Conservation (phyloP, 495 filamentous ascomycete species). For the Aspergillus bridgeri region DNA sequence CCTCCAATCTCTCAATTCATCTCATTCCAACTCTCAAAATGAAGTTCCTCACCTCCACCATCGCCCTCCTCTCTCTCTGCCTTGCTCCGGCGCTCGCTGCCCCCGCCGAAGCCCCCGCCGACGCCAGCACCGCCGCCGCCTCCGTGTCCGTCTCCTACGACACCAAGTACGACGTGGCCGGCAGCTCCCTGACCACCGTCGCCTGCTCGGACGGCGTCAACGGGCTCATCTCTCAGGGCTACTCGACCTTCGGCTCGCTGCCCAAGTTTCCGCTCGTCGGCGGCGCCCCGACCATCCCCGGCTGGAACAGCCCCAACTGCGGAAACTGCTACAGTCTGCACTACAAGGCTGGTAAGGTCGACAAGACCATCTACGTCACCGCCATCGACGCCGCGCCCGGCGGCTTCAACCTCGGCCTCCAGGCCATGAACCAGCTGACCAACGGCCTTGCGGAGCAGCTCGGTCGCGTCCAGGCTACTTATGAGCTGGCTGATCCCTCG, state of each 20-base stretch:
- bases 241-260: slow-evolving; percentile 58
- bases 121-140: slow-evolving; percentile 1
- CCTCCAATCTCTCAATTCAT: neutral
- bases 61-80: slow-evolving; percentile 11
- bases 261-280: slow-evolving; percentile 59
- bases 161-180: slow-evolving; percentile 28
- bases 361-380: slow-evolving; percentile 59
- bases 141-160: slow-evolving; percentile 38
- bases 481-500: slow-evolving; percentile 35
- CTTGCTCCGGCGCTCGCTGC: slow-evolving; percentile 10
- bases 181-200: slow-evolving; percentile 56
- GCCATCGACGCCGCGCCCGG: slow-evolving; percentile 60
- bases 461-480: slow-evolving; percentile 55
- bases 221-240: slow-evolving; percentile 65
- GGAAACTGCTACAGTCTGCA: slow-evolving; percentile 66
- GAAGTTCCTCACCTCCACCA: slow-evolving; percentile 13
- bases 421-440: slow-evolving; percentile 67
- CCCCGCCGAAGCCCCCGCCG: slow-evolving; percentile 2
- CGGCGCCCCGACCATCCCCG: slow-evolving; percentile 55
- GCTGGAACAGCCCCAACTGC: slow-evolving; percentile 59
- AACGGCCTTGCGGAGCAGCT: slow-evolving; percentile 48
- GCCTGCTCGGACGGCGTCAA: slow-evolving; percentile 53
- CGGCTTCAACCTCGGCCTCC: slow-evolving; percentile 63
- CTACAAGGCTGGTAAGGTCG: slow-evolving; percentile 39
- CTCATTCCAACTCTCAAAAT: slow-evolving; percentile 7